Evolutionary conservation across 371 early-diverging fungal genomes (phyloP), one percentile per base, ranked within the genome.

Genomic region (Nosema muscidifuracis): DNA sequence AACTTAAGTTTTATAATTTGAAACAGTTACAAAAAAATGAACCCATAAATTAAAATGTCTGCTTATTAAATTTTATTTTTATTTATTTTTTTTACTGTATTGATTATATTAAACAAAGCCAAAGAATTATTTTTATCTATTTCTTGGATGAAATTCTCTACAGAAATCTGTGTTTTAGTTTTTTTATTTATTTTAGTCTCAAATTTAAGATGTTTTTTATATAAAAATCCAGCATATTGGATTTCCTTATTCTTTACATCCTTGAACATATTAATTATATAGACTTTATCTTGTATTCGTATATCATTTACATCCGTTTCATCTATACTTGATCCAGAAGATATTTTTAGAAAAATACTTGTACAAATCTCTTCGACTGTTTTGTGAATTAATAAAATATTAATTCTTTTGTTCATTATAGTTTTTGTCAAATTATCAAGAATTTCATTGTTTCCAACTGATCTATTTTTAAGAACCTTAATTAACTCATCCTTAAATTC

Each of bases 11-110:
- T 63, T 31, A 43, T n/a, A 42, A 18, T 4, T 24, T 2, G 18
- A 63, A 63, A 2, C 3, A 34, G 61, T 18, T 22, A 13, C 2
- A 61, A 24, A 36, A 15, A 13, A 24, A 61, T 9, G 7, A 33
- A 61, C 3, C 7, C 4, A 24, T 30, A 15, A 40, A 40, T 9
- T 40, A 9, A 40, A 9, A 9, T 61, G 20, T 2, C 3, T 44
- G 7, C 10, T 26, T 43, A 47, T 28, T 26, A 13, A 15, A 64
- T 15, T 64, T 44, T 26, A 22, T 26, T 26, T 47, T 67, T 65
- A 40, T 67, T 31, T 26, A 76, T 4, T 36, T 76, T 76, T 36
- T 66, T 76, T n/a, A 76, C 38, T 13, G 60, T 67, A 51, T 66
- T 71, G 30, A 71, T 20, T 9, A 76, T 64, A 38, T 76, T 76